These are phyloP conservation scores for Babesia divergens DNA, from an alignment of 169 alveolate species.

Conservation along the genomic window DNA sequence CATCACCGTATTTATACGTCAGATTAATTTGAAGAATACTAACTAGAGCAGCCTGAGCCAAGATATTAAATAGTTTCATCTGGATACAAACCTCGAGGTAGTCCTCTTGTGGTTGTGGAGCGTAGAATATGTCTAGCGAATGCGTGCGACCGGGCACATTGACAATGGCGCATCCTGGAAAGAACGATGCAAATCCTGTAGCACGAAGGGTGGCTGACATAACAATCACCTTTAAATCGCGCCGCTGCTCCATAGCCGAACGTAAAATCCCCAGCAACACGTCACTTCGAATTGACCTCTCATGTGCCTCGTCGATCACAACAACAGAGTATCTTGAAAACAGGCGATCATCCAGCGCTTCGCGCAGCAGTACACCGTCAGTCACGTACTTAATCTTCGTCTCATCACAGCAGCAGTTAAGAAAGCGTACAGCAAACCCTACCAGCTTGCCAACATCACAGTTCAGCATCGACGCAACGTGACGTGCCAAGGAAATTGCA, in stretches of 20 bases:
- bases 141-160: constrained; percentile 39
- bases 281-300: constrained; percentile 91
- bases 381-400: constrained; percentile 90
- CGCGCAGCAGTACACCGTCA: constrained; percentile 93
- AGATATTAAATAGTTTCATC: neutral
- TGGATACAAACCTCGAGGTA: constrained; percentile 41
- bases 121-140: constrained; percentile 53
- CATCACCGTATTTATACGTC: constrained; percentile 82
- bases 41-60: constrained; percentile 54
- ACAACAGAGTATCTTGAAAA: constrained; percentile 83
- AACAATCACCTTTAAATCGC: constrained; percentile 85
- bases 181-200: constrained; percentile 78
- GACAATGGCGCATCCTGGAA: constrained; percentile 43
- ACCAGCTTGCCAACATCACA: constrained; percentile 84
- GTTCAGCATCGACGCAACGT: constrained; percentile 83
- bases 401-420: constrained; percentile 76
- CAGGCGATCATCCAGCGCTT: constrained; percentile 80
- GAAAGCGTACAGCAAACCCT: constrained; percentile 91
- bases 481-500: constrained; percentile 86
- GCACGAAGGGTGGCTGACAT: constrained; percentile 93
- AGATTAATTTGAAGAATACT: constrained; percentile 33
- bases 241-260: constrained; percentile 69
- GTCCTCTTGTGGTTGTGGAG: constrained; percentile 52
- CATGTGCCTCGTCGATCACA: constrained; percentile 94
- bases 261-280: constrained; percentile 86